Evolutionary conservation across 768 basidiomycete genomes (phyloP).

Genomic region (Tricholoma sp.): DNA sequence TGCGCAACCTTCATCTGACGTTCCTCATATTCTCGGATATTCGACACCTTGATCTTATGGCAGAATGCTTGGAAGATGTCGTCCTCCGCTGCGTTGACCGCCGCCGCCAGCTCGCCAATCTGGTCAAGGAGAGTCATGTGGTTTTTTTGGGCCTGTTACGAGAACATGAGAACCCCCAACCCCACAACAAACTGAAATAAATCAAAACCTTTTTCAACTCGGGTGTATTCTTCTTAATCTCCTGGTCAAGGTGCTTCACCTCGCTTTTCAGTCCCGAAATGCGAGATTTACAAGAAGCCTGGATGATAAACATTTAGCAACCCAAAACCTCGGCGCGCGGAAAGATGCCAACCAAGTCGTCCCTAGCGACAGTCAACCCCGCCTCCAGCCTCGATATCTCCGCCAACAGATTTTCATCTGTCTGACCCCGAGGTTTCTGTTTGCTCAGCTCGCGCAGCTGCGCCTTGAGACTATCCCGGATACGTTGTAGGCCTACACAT

Average conservation of each 20-base stretch:
- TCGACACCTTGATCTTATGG: constrained; percentile 63
- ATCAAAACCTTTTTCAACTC: constrained; percentile 62
- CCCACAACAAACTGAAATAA: not conserved
- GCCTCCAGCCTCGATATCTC: constrained; percentile 81
- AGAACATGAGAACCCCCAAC: not conserved
- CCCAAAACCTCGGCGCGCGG: not conserved
- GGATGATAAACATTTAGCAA: not conserved
- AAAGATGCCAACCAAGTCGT: constrained; percentile 64
- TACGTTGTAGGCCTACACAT: constrained; percentile 40
- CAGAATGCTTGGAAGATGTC: constrained; percentile 77
- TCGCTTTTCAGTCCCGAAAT: constrained; percentile 80
- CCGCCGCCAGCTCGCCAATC: constrained; percentile 47
- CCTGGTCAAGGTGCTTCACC: constrained; percentile 71
- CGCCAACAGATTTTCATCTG: constrained; percentile 72
- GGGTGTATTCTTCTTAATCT: constrained; percentile 59
- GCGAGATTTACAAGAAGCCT: constrained; percentile 75
- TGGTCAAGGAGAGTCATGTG: constrained; percentile 48
- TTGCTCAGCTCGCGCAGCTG: constrained; percentile 83
- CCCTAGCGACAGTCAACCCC: constrained; percentile 64
- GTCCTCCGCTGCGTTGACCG: constrained; percentile 77
- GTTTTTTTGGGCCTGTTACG: constrained; percentile 45
- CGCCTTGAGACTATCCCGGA: constrained; percentile 62
- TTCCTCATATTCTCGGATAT: constrained; percentile 93
- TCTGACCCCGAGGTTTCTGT: constrained; percentile 76
- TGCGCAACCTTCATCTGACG: constrained; percentile 84